Evolutionary conservation across 495 filamentous ascomycete genomes (phyloP).

Genomic region (Hypomontagnella submonticulosa): DNA sequence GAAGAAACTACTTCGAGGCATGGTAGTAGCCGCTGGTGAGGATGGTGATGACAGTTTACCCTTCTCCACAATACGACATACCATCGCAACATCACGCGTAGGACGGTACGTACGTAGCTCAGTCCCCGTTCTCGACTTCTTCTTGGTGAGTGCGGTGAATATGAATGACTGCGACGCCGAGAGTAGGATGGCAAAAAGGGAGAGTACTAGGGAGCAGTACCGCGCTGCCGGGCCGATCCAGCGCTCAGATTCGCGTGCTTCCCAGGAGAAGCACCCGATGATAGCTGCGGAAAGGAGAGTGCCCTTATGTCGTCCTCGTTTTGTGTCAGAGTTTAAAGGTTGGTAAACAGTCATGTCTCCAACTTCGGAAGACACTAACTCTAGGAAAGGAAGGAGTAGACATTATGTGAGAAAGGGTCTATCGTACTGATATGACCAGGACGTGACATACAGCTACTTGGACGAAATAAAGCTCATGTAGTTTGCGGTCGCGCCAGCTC

Average conservation of each 20-base stretch:
- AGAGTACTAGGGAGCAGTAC: constrained; percentile 47
- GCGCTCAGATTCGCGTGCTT: constrained; percentile 30
- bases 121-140: background rate
- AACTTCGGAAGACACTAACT: too few species aligned
- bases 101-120: background rate
- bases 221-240: constrained; percentile 47
- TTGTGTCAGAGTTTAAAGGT: background rate
- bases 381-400: too few species aligned
- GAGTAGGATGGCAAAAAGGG: constrained; percentile 43
- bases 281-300: constrained; percentile 46
- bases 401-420: too few species aligned
- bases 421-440: background rate
- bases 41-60: background rate
- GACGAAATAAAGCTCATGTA: constrained; percentile 47
- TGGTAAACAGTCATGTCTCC: background rate
- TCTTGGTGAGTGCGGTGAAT: constrained; percentile 37
- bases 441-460: constrained; percentile 44
- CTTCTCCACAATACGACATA: background rate
- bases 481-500: constrained; percentile 46
- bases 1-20: background rate
- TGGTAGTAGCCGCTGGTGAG: background rate
- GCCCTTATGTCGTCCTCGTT: constrained; percentile 25
- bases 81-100: constrained; percentile 13
- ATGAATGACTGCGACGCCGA: constrained; percentile 43
- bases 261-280: constrained; percentile 51